These are phyloP conservation scores for Xerocomellus intermedius DNA, from an alignment of 768 basidiomycete species.

Conservation along the genomic window DNA sequence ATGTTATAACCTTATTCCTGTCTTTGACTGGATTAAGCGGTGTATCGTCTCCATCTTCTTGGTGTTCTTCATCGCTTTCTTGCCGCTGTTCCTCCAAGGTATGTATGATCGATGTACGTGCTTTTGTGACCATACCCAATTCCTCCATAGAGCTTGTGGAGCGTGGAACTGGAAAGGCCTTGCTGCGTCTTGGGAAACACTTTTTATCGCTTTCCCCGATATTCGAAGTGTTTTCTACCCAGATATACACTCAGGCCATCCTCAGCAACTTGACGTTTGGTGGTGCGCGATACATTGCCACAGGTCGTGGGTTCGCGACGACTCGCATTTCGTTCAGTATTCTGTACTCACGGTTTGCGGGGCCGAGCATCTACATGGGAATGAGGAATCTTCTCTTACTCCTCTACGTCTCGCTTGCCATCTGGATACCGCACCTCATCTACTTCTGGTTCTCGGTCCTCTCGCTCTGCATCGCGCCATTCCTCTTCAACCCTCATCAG, in stretches of 20 bases:
- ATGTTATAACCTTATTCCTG: slow-evolving; percentile 94
- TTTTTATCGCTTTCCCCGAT: slow-evolving; percentile 96
- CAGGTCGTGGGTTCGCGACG: slow-evolving; percentile 98
- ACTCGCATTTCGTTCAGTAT: slow-evolving; percentile 95
- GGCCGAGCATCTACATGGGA: slow-evolving; percentile 99
- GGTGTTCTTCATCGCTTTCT: slow-evolving; percentile 97
- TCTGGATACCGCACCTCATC: slow-evolving; percentile 93
- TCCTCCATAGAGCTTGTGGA: slow-evolving; percentile 78
- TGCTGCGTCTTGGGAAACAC: slow-evolving; percentile 93
- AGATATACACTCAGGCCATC: slow-evolving; percentile 97
- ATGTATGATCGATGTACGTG: slow-evolving; percentile 14
- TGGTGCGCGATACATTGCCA: slow-evolving; percentile 98
- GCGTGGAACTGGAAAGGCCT: slow-evolving; percentile 91
- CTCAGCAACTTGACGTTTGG: slow-evolving; percentile 96
- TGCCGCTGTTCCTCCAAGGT: slow-evolving; percentile 97
- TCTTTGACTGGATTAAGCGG: slow-evolving; percentile 97
- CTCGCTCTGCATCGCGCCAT: slow-evolving; percentile 93
- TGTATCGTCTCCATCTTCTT: slow-evolving; percentile 97
- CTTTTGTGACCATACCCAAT: slow-evolving; percentile 1
- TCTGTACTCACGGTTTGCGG: slow-evolving; percentile 97
- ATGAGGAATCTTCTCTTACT: slow-evolving; percentile 90
- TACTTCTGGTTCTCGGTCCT: slow-evolving; percentile 99
- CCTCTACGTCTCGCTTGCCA: slow-evolving; percentile 85
- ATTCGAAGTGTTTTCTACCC: slow-evolving; percentile 98
- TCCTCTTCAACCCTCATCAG: slow-evolving; percentile 99